These are phyloP conservation scores for Podaxis mareebaensis DNA, from an alignment of 768 basidiomycete species.

Conservation along the genomic window DNA sequence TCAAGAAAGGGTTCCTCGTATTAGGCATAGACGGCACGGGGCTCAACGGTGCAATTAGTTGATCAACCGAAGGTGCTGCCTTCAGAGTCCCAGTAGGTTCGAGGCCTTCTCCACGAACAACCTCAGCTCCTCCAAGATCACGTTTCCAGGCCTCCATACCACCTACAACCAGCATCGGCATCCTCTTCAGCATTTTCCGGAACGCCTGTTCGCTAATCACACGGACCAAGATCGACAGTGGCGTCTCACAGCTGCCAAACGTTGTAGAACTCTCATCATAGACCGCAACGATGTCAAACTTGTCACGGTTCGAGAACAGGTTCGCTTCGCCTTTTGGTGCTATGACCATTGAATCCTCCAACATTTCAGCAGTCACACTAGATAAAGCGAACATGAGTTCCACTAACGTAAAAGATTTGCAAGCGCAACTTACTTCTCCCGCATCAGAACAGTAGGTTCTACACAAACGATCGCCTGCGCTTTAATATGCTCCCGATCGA, in stretches of 20 bases:
- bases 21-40: conserved; percentile 11
- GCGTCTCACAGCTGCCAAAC: conserved; percentile 47
- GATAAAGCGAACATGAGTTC: conserved; percentile 6
- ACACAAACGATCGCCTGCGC: conserved; percentile 75
- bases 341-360: conserved; percentile 76
- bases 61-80: conserved; percentile 20
- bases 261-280: conserved; percentile 71
- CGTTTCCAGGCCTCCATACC: conserved; percentile 82
- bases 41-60: neutral
- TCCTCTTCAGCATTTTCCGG: conserved; percentile 65
- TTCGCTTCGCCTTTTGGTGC: conserved; percentile 69
- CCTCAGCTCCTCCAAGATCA: conserved; percentile 45
- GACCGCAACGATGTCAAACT: conserved; percentile 85
- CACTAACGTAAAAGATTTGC: conserved; percentile 6
- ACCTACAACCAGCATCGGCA: conserved; percentile 83
- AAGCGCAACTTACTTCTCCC: conserved; percentile 57
- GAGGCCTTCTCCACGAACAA: conserved; percentile 22
- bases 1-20: conserved; percentile 29
- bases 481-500: conserved; percentile 72
- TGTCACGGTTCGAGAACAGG: conserved; percentile 82
- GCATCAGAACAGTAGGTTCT: conserved; percentile 74
- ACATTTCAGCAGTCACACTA: conserved; percentile 63
- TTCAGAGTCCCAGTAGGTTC: neutral
- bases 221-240: conserved; percentile 59
- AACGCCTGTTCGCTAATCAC: conserved; percentile 78